Evolutionary conservation across 352 stramenopile genomes (phyloP), one percentile per base, ranked within the genome.

Genomic region (Globisporangium viniferum): DNA sequence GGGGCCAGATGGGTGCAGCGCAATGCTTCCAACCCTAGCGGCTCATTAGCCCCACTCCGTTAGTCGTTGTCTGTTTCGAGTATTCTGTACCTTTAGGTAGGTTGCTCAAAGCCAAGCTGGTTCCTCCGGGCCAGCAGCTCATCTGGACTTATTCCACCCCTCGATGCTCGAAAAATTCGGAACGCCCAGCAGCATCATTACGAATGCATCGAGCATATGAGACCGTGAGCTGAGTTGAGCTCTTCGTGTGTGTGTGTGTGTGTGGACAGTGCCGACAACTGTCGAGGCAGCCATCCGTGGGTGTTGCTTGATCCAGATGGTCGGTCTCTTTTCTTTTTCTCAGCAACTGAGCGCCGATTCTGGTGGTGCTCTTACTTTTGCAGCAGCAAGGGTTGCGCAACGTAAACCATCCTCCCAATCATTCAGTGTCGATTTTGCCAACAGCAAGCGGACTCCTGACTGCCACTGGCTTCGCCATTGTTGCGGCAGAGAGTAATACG

Each of bases 251-350:
- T 24, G 24, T 24, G 24, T 24, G 24, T 22, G n/a, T 54, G 46
- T 56, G 49, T 56, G n/a, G n/a, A 12, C 46, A 53, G 18, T 24
- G 14, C 10, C 10, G 22, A 24, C 51, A 33, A 57, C 24, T 58
- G 53, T n/a, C 14, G 27, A 24, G 46, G 46, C 18, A 10, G 22
- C n/a, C 22, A 33, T 44, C 36, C 36, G 36, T 44, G 36, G 36
- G 36, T 44, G 36, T 44, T 44, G 36, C 36, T 44, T 44, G 36
- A 44, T 44, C 12, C 36, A 44, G 36, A 44, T 44, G 49, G 22
- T 24, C 31, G 5, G 22, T 57, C 51, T 57, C 31, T 36, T 24
- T 35, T 54, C 20, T 54, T 64, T 66, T 66, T 66, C 48, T 66
- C 60, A 66, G 44, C 60, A 31, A 46, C 60, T 66, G 60, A 33